A percentile compares a stretch with the other conserved stretches of the same genome.
Evolutionary conservation across 257 asterid genomes (phyloP).

Genomic region (Solanum pimpinellifolium): DNA sequence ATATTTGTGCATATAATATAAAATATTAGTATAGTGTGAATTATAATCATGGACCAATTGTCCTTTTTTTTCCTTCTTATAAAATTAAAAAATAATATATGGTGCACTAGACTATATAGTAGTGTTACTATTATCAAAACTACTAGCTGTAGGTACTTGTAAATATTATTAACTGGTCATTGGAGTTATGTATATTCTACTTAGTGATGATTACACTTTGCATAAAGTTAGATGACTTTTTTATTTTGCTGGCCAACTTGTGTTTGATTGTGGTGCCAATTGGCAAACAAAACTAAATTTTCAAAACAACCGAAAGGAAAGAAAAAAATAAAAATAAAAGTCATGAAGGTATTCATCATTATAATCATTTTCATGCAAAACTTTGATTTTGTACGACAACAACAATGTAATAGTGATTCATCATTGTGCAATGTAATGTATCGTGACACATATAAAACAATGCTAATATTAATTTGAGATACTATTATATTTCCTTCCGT

Average conservation of each 20-base stretch:
- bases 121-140: neutral
- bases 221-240: neutral
- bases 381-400: conserved; percentile 1
- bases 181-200: neutral
- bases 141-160: neutral
- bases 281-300: neutral
- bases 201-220: neutral
- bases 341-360: neutral
- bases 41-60: neutral
- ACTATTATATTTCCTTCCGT: neutral
- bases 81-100: neutral
- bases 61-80: neutral
- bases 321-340: neutral
- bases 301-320: neutral
- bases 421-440: neutral
- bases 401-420: neutral
- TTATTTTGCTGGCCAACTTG: neutral
- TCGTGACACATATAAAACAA: neutral
- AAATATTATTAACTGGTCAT: neutral
- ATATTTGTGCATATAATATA: neutral
- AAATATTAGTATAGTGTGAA: neutral
- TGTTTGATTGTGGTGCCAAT: neutral
- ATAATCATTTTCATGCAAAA: conserved; percentile 1
- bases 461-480: neutral
- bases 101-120: neutral